Evolutionary conservation across 202 grass and related monocot species (phyloP), one percentile per base, ranked within the genome.

Genomic region (Eragrostis tef): DNA sequence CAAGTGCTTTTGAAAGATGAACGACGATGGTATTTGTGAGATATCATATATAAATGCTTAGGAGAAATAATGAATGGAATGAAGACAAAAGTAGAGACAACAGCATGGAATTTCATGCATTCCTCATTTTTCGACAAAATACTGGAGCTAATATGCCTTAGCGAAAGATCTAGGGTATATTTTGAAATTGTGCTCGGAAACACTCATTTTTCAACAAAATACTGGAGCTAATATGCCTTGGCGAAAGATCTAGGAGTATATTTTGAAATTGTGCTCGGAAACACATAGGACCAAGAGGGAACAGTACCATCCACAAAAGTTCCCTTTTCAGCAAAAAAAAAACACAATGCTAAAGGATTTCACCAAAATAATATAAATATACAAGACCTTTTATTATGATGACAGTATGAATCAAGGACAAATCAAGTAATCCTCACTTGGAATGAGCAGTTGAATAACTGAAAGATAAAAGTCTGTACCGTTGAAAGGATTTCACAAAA

Each of bases 381-480:
- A 69, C n/a, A 11, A 70, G 20, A 6, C 6, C 26, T 77, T 22
- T 43, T 27, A 60, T 70, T 19, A 29, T 24, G 16, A 8, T 56
- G 19, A 61, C 7, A 61, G 6, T 46, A 75, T 29, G 43, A 42
- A 63, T 7, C 10, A 12, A 14, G 67, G 26, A 25, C 27, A 50
- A 59, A 45, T 51, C 42, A 70, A 72, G 36, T 34, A 82, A 47
- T 24, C 34, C 12, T 71, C 9, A 29, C 22, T 51, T 16, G 15
- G 34, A 72, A 87, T 43, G 34, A 76, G 36, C 29, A 31, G 29
- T 31, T 31, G 29, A 2, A 31, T 31, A 31, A 31, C n/a, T 53
- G 7, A 44, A 63, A 50, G 26, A 47, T 70, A 46, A n/a, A n/a
- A 64, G 13, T 71, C 26, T 75, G 45, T 90, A 97, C 94, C 91